These are phyloP conservation scores for Mesembryanthemum crystallinum DNA, from an alignment of 148 eudicot genomes.

Conservation along the genomic window DNA sequence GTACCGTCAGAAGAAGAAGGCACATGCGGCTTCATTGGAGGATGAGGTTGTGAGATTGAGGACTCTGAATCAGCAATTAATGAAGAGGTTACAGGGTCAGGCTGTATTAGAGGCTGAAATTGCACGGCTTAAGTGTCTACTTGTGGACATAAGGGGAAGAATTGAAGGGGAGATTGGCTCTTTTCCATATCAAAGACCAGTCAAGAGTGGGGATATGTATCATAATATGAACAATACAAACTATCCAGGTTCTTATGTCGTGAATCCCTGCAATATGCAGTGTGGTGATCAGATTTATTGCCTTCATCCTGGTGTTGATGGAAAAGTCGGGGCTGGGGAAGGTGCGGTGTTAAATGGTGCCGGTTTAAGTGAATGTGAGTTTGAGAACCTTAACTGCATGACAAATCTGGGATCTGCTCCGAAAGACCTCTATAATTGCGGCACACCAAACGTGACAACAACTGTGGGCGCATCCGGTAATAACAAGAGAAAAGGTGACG, in stretches of 20 bases:
- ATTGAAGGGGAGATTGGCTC: slow-evolving; percentile 92
- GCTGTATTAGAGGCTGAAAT: slow-evolving; percentile 75
- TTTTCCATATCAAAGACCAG: slow-evolving; percentile 85
- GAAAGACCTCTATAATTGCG: slow-evolving; percentile 50
- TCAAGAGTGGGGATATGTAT: slow-evolving; percentile 47
- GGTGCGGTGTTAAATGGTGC: slow-evolving; percentile 37
- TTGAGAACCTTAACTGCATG: slow-evolving; percentile 64
- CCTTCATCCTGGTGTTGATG: slow-evolving; percentile 48
- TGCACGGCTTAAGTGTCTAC: slow-evolving; percentile 87
- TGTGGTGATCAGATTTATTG: slow-evolving; percentile 74
- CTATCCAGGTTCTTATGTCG: slow-evolving; percentile 48
- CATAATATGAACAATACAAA: slow-evolving; percentile 39
- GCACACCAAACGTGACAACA: slow-evolving; percentile 36
- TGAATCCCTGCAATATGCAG: slow-evolving; percentile 73
- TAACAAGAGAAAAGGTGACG: slow-evolving; percentile 66
- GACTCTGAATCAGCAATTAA: slow-evolving; percentile 75
- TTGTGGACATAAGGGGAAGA: slow-evolving; percentile 89
- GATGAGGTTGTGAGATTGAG: slow-evolving; percentile 84
- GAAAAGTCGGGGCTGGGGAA: slow-evolving; percentile 39
- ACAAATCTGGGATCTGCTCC: slow-evolving; percentile 47
- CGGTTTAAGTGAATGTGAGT: slow-evolving; percentile 57
- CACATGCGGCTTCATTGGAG: slow-evolving; percentile 72
- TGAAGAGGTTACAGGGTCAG: slow-evolving; percentile 77
- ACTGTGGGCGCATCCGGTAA: slow-evolving; percentile 37
- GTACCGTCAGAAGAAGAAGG: slow-evolving; percentile 96